A percentile compares a stretch with the other conserved stretches of the same genome.
Conservation (phyloP, 805 yeast genomes). For the Yarrowia osloensis region DNA sequence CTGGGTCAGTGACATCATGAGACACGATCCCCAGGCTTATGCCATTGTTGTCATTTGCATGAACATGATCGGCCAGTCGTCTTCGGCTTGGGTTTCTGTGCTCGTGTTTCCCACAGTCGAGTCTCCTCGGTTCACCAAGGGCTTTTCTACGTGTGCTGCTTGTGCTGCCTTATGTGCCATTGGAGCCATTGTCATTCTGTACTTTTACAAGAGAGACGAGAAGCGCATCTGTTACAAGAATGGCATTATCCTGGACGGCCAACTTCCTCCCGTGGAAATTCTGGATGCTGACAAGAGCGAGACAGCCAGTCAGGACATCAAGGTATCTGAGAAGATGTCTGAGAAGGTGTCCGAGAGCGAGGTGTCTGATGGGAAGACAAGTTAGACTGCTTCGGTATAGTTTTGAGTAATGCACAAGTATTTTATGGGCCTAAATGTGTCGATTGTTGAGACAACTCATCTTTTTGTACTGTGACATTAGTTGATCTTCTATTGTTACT, state of each 20-base stretch:
- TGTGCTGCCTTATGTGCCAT: conserved; percentile 31
- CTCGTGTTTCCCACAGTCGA: conserved; percentile 45
- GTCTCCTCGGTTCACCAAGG: conserved; percentile 39
- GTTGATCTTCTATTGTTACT: too few species aligned
- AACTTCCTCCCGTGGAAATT: background rate
- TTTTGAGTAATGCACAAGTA: too few species aligned
- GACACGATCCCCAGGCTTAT: conserved; percentile 53
- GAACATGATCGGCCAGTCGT: conserved; percentile 54
- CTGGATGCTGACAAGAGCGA: background rate
- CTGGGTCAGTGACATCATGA: conserved; percentile 58
- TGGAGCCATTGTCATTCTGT: conserved; percentile 48
- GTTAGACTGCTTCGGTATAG: too few species aligned
- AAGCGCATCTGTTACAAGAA: conserved; percentile 49
- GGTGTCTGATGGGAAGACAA: background rate
- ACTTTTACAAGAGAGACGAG: conserved; percentile 57
- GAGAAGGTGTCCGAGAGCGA: background rate
- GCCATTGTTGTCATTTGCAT: conserved; percentile 52
- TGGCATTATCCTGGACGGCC: conserved; percentile 45
- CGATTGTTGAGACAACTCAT: too few species aligned
- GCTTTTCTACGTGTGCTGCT: conserved; percentile 35
- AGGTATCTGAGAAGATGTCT: background rate
- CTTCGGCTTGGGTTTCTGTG: conserved; percentile 58
- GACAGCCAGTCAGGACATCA: background rate
- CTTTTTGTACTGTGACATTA: too few species aligned
- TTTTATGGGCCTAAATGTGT: too few species aligned